phyloP scores from a whole-genome alignment of 2,329 filamentous ascomycete species.

The Penicillium nordicum region DNA sequence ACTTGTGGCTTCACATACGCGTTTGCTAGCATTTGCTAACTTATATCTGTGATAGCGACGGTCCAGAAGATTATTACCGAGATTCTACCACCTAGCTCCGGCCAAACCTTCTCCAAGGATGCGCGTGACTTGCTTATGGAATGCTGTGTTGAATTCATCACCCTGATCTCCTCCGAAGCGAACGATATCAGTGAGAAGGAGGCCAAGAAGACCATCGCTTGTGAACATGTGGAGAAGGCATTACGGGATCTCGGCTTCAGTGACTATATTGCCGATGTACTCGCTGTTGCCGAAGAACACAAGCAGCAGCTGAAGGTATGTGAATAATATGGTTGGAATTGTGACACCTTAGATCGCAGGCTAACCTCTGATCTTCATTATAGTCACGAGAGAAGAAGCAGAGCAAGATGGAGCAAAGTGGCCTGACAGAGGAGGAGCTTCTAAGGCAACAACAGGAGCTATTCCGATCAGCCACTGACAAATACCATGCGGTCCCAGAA shows the following conservation, averaged over 20 bases:
- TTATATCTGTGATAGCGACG: slow-evolving; percentile 50
- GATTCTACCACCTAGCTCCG: slow-evolving; percentile 73
- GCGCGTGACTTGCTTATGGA: slow-evolving; percentile 93
- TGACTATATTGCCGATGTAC: slow-evolving; percentile 84
- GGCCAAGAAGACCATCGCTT: slow-evolving; percentile 98
- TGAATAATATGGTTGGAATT: slow-evolving; percentile 6
- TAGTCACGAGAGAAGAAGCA: slow-evolving; percentile 94
- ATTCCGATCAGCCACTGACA: slow-evolving; percentile 75
- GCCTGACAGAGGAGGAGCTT: slow-evolving; percentile 85
- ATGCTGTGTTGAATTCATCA: slow-evolving; percentile 99
- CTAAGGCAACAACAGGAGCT: slow-evolving; percentile 85
- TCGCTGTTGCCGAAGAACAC: slow-evolving; percentile 83
- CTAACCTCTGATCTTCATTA: slow-evolving; percentile 17
- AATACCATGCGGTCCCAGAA: slow-evolving; percentile 58
- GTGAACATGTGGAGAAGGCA: slow-evolving; percentile 94
- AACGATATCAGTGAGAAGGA: slow-evolving; percentile 99
- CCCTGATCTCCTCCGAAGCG: slow-evolving; percentile 94
- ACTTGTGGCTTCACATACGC: neutral
- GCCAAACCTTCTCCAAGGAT: slow-evolving; percentile 89
- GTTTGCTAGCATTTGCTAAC: slow-evolving; percentile 11
- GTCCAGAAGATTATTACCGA: slow-evolving; percentile 87
- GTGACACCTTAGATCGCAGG: neutral
- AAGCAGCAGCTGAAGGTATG: slow-evolving; percentile 87
- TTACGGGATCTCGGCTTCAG: slow-evolving; percentile 88
- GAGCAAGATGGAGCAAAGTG: slow-evolving; percentile 94